Conservation (phyloP, 345 rosid species). For the Lepidium didymum region DNA sequence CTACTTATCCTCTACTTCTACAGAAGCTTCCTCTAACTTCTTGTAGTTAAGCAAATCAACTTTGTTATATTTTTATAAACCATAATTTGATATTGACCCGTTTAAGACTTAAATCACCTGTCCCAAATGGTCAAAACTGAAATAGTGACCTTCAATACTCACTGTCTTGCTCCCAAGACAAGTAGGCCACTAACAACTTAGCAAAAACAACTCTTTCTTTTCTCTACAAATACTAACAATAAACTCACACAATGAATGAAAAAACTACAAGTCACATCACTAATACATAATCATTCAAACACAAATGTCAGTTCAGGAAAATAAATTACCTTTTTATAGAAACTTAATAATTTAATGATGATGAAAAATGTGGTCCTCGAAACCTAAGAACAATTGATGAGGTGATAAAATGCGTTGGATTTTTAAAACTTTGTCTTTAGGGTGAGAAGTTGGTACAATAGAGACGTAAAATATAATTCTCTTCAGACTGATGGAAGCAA, state of each 20-base stretch:
- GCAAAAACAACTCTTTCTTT: not conserved
- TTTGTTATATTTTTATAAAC: no score
- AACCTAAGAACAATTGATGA: not conserved
- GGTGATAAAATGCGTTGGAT: conserved; percentile 12
- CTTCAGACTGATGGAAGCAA: not conserved
- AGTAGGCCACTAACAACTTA: no score
- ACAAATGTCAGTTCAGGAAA: not conserved
- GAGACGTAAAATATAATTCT: not conserved
- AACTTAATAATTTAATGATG: not conserved
- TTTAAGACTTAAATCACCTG: no score
- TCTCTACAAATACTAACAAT: not conserved
- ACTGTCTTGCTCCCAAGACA: no score
- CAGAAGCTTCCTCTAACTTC: not conserved
- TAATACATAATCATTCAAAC: not conserved
- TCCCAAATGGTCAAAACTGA: no score
- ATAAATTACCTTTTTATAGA: not conserved
- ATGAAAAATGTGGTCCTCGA: conserved; percentile 3
- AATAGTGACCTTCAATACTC: no score
- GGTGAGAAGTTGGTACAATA: not conserved
- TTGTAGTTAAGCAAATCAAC: not conserved
- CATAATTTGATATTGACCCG: no score
- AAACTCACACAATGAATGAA: no score
- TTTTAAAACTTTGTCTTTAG: not conserved
- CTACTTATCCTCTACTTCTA: not conserved
- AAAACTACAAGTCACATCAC: not conserved